Evolutionary conservation across 2,329 filamentous ascomycete genomes (phyloP), one percentile per base, ranked within the genome.

Genomic region (Curvularia spicifera): DNA sequence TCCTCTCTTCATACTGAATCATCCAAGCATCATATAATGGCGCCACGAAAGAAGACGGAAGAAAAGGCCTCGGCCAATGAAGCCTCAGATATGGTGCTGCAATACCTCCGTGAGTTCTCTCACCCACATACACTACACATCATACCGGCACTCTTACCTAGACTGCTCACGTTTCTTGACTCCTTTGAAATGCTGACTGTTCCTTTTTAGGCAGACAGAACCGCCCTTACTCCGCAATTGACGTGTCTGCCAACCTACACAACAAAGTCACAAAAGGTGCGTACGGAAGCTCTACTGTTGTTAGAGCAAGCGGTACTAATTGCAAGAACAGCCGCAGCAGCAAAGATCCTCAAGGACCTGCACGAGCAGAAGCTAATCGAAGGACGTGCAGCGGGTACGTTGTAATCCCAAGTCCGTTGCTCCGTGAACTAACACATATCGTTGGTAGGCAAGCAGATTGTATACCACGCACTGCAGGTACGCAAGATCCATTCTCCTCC

Each of bases 281-380:
- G 67, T 53, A 9, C 8, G 22, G 6, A 10, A 13, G 7, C 18
- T 0, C 15, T 13, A 20, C 18, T 35, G 1, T n/a, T 35, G 10
- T 15, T 7, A 39, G 5, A 28, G 12, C 15, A 29, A 15, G 1
- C 2, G 0, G 18, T 18, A 40, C 63, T 73, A 49, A 72, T n/a
- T 40, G n/a, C 18, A 13, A 7, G 60, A 7, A 61, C 69, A 83
- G 84, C 85, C 12, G 80, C 84, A 43, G 82, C 86, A 24, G 81
- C 82, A 28, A 90, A 89, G 73, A 70, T 85, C 31, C 76, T 90
- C 33, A 87, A 86, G 66, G 86, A 89, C 58, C 77, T 90, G 71
- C 83, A 86, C 59, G 85, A 88, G 64, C 81, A 80, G 42, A 83
- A 83, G 10, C 76, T 85, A 64, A 84, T 90, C 42, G 84, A 85